Evolutionary conservation across 108 stramenopile species (phyloP), one percentile per base, ranked within the genome.

Genomic region (Chaetoceros tenuissimus): DNA sequence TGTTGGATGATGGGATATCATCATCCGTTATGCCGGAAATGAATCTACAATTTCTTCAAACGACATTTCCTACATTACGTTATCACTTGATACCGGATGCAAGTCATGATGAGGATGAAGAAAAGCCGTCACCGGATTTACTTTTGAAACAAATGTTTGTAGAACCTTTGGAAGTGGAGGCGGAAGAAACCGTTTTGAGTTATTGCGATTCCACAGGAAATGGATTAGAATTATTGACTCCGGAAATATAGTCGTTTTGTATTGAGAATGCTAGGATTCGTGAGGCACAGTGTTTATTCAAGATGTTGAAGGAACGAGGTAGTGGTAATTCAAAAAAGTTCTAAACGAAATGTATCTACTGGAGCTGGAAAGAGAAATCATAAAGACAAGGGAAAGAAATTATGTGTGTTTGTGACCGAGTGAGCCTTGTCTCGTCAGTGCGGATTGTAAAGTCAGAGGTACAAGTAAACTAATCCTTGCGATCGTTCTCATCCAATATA

Each of bases 161-260:
- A 13, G 53, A 67, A 30, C 66, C 69, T 24, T 31, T 58, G 1
- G 49, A 23, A 7, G 72, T 59, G 22, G 55, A 57, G 28, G 72
- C 70, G 22, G 62, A 71, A 28, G 52, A 55, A 19, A 62, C 66
- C n/a, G 56, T 71, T 2, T 48, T 75, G n/a, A 80, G 86, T 47
- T 61, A 66, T 29, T 53, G 82, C 20, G 85, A 84, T n/a, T 67
- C 78, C 10, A 49, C 58, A 65, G 1, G 67, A 62, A 54, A 30
- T 47, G 47, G 26, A 58, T 21, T 82, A 75, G 85, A 84, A 19
- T 92, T 92, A 54, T 26, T 98, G 51, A 85, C 89, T 3, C 93
- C 96, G 1, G 90, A 96, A 64, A 82, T 96, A 19, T 94, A 98
- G 66, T 84, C 96, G 22, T 98, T 98, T 59, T 98, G 97, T 63